Evolutionary conservation across 441 rosid genomes (phyloP).

Genomic region (Adansonia grandidieri): DNA sequence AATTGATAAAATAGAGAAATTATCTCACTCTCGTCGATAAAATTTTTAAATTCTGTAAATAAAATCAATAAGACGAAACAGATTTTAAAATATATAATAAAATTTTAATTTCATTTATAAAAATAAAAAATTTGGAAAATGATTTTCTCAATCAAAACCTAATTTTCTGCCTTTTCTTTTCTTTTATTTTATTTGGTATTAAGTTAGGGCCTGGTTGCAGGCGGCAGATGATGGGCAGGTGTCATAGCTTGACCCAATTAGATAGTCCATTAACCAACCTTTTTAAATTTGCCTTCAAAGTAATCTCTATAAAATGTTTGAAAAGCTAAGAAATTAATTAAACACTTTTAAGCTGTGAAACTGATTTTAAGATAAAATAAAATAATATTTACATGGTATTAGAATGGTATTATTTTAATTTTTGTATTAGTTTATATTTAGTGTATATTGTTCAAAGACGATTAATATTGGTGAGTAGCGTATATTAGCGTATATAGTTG

Average conservation of each 20-base stretch:
- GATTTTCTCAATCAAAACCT: neutral
- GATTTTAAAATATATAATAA: no score
- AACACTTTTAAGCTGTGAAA: neutral
- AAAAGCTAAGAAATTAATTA: neutral
- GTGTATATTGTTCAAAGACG: no score
- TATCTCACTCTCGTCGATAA: neutral
- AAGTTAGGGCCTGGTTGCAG: constrained; percentile 16
- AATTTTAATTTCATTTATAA: no score
- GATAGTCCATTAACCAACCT: neutral
- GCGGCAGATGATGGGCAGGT: constrained; percentile 4
- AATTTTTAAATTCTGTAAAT: no score
- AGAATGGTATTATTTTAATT: no score
- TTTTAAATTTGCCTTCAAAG: neutral
- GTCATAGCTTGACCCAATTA: neutral
- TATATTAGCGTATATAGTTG: no score
- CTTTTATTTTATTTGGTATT: neutral
- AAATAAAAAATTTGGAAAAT: neutral
- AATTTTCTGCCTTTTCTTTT: neutral
- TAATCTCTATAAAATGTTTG: neutral
- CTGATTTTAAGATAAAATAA: no score
- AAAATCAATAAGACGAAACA: neutral
- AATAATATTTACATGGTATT: no score
- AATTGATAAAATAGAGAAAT: neutral
- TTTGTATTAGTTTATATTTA: no score
- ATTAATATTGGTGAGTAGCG: no score